Evolutionary conservation across 345 rosid species (phyloP), one percentile per base, ranked within the genome.

Genomic region (Citrus mangshanensis): DNA sequence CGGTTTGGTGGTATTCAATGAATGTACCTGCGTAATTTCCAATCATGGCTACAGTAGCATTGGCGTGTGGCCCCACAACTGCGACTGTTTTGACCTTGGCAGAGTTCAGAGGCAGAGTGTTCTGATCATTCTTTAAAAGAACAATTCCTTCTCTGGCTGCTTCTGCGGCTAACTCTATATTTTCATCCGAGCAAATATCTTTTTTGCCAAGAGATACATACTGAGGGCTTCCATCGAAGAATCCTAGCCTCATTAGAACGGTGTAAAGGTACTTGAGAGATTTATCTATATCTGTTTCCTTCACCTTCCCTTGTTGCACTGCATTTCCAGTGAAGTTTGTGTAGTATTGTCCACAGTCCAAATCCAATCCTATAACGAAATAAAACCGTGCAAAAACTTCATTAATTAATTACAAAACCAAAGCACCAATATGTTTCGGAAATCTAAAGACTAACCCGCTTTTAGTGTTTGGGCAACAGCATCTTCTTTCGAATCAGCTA

Each of bases 161-260:
- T 77, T 85, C 83, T 3, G 81, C n/a, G 0, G 97, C 97, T 27
- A 90, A 80, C 70, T 82, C 82, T 2, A 86, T 79, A 67, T 91
- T 79, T 0, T 84, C 79, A 0, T 77, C 1, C 9, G 85, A 64
- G 65, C 92, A 90, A 6, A 91, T 32, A 61, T 86, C 84, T 4
- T 74, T 2, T 59, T 77, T 70, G 62, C 90, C 86, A 30, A 92
- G 68, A 34, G 83, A 70, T 3, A 78, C 18, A n/a, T 73, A 83
- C 66, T 79, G 5, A 28, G 91, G 87, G 56, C 13, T 74, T 54
- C 90, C 98, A 21, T 91, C 94, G 5, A 91, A 89, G 77, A 78
- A 89, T 0, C 97, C 94, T 1, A 91, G 84, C 76, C 95, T 88
- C 94, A 91, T 83, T 14, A 89, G 85, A 40, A 90, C 92, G 8